phyloP scores from a whole-genome alignment of 2,329 filamentous ascomycete genomes.

The Pseudopithomyces maydicus region DNA sequence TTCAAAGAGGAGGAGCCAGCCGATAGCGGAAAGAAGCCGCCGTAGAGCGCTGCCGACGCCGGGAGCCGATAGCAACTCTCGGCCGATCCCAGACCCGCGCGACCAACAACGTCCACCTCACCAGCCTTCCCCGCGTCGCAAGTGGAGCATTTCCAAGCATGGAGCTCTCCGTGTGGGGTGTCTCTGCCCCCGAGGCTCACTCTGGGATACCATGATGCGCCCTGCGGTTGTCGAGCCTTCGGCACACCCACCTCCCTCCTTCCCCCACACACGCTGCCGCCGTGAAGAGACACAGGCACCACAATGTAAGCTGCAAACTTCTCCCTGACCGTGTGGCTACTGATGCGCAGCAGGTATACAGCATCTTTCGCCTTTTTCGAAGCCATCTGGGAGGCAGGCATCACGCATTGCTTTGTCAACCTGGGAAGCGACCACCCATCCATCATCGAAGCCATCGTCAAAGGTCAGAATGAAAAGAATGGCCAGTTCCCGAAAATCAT shows the following conservation, averaged over 20 bases:
- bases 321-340: not conserved
- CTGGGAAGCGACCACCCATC: conserved; percentile 75
- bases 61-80: not conserved
- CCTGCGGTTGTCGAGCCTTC: no score
- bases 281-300: not conserved
- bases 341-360: conserved; percentile 59
- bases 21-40: conserved; percentile 6
- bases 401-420: conserved; percentile 63
- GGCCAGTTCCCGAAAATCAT: conserved; percentile 73
- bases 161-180: not conserved
- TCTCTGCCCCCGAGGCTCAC: not conserved
- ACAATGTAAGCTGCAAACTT: conserved; percentile 25
- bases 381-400: conserved; percentile 69
- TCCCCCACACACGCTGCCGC: no score
- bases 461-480: conserved; percentile 70
- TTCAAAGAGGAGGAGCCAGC: no score
- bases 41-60: conserved; percentile 6
- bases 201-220: no score
- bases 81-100: not conserved
- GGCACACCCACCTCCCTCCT: no score
- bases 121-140: conserved; percentile 9
- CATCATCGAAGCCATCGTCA: conserved; percentile 81
- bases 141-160: conserved; percentile 8
- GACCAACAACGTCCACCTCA: not conserved
- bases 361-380: conserved; percentile 84